Conservation (phyloP, 2,329 filamentous ascomycete species). For the Botryosphaeria agaves region DNA sequence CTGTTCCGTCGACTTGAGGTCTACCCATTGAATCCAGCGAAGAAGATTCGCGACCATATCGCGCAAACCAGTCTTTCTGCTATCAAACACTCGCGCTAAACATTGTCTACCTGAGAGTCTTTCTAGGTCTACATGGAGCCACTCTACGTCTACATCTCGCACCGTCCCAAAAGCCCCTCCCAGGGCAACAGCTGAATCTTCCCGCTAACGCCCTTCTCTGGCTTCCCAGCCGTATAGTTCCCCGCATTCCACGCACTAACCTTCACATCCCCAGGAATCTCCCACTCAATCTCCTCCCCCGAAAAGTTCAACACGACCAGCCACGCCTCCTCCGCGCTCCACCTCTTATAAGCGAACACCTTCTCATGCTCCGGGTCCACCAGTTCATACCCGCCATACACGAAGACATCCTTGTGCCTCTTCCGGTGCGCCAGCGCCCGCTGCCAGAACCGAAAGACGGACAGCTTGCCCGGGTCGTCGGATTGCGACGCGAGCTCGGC, state of each 20-base stretch:
- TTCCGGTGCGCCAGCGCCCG: conserved; percentile 36
- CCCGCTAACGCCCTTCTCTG: conserved; percentile 10
- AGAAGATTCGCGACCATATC: no score
- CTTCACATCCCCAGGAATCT: conserved; percentile 13
- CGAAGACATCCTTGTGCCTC: conserved; percentile 38
- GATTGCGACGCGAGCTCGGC: conserved; percentile 22
- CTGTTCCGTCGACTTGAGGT: no score
- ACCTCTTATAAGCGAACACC: conserved; percentile 34
- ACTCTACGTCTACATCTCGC: no score
- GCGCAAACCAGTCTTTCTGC: no score
- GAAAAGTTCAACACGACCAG: conserved; percentile 19
- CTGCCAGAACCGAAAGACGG: conserved; percentile 45
- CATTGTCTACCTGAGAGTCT: no score
- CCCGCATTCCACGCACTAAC: conserved; percentile 17
- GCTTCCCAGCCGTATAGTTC: conserved; percentile 13
- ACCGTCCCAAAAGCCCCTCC: conserved; percentile 14
- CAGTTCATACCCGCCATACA: conserved; percentile 41
- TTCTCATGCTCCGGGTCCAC: conserved; percentile 32
- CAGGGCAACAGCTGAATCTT: conserved; percentile 13
- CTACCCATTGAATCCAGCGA: no score
- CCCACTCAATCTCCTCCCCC: conserved; percentile 13
- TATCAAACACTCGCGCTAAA: no score
- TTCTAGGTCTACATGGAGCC: no score
- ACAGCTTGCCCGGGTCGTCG: conserved; percentile 14
- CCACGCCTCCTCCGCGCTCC: conserved; percentile 12